Evolutionary conservation across 345 rosid genomes (phyloP).

Genomic region (Lepidium didymum): DNA sequence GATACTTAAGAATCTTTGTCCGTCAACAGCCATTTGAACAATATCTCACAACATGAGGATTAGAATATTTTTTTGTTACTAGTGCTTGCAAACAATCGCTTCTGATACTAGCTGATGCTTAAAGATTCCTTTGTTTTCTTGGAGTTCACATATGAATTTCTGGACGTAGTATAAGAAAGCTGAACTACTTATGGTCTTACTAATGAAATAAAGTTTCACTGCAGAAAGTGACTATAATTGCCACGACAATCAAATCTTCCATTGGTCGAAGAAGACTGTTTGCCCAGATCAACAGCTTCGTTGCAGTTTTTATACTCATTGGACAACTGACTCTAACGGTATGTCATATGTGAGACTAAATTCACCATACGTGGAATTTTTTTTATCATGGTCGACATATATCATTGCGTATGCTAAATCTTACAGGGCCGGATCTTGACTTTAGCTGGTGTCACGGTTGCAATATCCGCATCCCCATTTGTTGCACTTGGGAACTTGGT

Average conservation of each 20-base stretch:
- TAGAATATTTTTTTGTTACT: not conserved
- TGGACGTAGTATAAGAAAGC: not conserved
- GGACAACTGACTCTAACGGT: constrained; percentile 93
- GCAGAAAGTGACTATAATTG: constrained; percentile 91
- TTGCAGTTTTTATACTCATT: constrained; percentile 81
- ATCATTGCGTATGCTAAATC: not conserved
- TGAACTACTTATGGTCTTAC: not conserved
- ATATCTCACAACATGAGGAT: not conserved
- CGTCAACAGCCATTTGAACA: not conserved
- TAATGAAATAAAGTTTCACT: constrained; percentile 14
- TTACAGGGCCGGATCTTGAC: constrained; percentile 81
- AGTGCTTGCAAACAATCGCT: not conserved
- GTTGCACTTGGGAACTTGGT: constrained; percentile 64
- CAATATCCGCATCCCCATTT: constrained; percentile 76
- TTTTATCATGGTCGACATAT: not conserved
- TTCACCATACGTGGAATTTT: not conserved
- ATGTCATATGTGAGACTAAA: not conserved
- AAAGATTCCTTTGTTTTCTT: not conserved
- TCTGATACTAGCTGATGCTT: not conserved
- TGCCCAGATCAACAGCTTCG: constrained; percentile 92
- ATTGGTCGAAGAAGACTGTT: constrained; percentile 75
- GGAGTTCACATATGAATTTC: not conserved
- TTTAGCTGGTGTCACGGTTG: constrained; percentile 64
- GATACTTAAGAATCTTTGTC: not conserved
- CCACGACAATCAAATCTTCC: constrained; percentile 64